Conservation (phyloP, 352 stramenopile genomes). For the Pythium folliculosum region DNA sequence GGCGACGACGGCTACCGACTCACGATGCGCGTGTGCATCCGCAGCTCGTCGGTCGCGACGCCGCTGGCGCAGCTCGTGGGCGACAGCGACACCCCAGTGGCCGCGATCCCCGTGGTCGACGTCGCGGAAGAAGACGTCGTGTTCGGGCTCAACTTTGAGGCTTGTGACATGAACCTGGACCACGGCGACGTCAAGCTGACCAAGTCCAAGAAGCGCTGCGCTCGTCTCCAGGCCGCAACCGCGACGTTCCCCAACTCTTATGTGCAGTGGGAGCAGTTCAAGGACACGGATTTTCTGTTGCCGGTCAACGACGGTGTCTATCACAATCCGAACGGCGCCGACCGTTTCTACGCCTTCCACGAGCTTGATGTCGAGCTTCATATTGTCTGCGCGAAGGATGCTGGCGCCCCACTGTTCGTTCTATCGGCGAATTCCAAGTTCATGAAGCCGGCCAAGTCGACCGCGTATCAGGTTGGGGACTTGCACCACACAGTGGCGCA, state of each 20-base stretch:
- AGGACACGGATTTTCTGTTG: neutral
- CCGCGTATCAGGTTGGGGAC: conserved; percentile 8
- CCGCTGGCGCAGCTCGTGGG: neutral
- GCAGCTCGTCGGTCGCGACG: conserved; percentile 3
- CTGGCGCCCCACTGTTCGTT: neutral
- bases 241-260: conserved; percentile 18
- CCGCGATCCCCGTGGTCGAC: conserved; percentile 11
- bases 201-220: neutral
- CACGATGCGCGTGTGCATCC: conserved; percentile 15
- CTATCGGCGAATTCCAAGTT: conserved; percentile 5
- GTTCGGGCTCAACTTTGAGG: conserved; percentile 15
- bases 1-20: conserved; percentile 15
- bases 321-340: neutral
- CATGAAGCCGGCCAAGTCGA: neutral
- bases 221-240: neutral
- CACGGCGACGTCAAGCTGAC: neutral
- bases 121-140: conserved; percentile 17
- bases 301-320: conserved; percentile 2
- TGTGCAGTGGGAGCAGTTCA: neutral
- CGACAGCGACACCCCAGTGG: neutral
- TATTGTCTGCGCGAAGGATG: conserved; percentile 1
- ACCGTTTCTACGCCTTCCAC: neutral
- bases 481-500: conserved; percentile 8
- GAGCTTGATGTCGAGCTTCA: conserved; percentile 1
- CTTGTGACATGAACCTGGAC: conserved; percentile 2